These are phyloP conservation scores for Davidsoniella virescens DNA, from an alignment of 2,329 filamentous ascomycete genomes.

Conservation along the genomic window DNA sequence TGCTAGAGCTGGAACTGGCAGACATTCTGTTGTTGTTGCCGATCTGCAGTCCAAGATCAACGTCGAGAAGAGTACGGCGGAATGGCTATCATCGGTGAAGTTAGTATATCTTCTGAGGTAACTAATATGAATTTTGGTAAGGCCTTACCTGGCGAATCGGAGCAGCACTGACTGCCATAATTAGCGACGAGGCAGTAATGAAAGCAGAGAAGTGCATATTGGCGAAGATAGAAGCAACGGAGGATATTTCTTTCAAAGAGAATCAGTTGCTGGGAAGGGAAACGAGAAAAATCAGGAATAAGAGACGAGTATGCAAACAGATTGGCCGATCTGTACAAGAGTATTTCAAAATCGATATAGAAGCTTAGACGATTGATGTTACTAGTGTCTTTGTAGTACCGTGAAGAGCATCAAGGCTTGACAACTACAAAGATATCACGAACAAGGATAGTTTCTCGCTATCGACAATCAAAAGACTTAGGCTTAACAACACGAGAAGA, in stretches of 20 bases:
- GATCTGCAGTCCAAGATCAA: neutral
- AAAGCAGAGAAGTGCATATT: constrained; percentile 10
- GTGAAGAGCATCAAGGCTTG: too few relatives aligned
- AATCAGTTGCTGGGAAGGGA: neutral
- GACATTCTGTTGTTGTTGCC: neutral
- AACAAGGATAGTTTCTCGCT: too few relatives aligned
- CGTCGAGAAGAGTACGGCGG: neutral
- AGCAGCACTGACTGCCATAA: constrained; percentile 1
- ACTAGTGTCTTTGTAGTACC: too few relatives aligned
- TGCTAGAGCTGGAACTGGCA: neutral
- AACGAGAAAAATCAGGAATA: neutral
- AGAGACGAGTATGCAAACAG: neutral
- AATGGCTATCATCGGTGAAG: neutral
- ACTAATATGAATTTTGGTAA: too few relatives aligned
- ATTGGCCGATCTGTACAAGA: constrained; percentile 9
- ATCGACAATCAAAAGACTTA: too few relatives aligned
- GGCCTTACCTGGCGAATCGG: constrained; percentile 5
- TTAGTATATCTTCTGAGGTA: neutral
- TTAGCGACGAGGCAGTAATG: constrained; percentile 7
- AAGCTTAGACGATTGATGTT: too few relatives aligned
- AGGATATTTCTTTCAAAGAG: too few relatives aligned
- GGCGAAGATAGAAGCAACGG: neutral
- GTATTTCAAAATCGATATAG: neutral
- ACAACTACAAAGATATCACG: too few relatives aligned
- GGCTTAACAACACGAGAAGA: too few relatives aligned